Base-by-base conservation (phyloP, 768 basidiomycete species). In the Russula sp. region DNA sequence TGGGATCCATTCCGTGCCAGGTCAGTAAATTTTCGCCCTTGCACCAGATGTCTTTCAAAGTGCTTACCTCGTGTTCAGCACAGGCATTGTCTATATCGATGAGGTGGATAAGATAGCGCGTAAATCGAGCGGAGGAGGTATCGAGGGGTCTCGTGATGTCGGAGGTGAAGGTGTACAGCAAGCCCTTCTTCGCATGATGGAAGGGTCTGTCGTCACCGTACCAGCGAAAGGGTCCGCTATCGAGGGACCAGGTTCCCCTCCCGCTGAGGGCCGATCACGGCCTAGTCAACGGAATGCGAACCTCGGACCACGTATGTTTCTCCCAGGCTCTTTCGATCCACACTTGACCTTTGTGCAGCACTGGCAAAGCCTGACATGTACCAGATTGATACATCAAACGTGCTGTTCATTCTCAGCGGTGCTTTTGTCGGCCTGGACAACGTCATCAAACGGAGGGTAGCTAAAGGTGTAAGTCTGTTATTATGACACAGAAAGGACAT, bases 111-210 rank as follows among this genome's bases (percentile, higher is more conserved):
- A 98, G 75, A 85, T 97, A 61, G 88, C 93, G 14, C 81, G 84
- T 52, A 87, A 83, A 68, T 66, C 71, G 14, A 68, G 69, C 42
- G 71, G 78, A 7, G 74, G 80, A 47, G 86, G 87, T 5, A 76
- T 78, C 34, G 89, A 90, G 66, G 83, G 85, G 4, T 83, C 86
- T 6, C 81, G 89, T 66, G 95, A 98, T 71, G 94, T 98, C 1
- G 88, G 92, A 25, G 95, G 95, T 10, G 94, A 97, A 78, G 95
- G 95, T 38, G 95, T 98, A 6, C 95, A 98, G 69, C 94, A 98
- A 73, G 86, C 91, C 20, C 79, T 97, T 18, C 75, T 97, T 5
- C 82, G 95, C 56, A 90, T 98, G 84, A 88, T 98, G 81, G 96
- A 98, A 77, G 95, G 95, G 14, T 86, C 91, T 0, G 75, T 86